These are phyloP conservation scores for Aphanomyces stellatus DNA, from an alignment of 352 stramenopile genomes.

Conservation along the genomic window DNA sequence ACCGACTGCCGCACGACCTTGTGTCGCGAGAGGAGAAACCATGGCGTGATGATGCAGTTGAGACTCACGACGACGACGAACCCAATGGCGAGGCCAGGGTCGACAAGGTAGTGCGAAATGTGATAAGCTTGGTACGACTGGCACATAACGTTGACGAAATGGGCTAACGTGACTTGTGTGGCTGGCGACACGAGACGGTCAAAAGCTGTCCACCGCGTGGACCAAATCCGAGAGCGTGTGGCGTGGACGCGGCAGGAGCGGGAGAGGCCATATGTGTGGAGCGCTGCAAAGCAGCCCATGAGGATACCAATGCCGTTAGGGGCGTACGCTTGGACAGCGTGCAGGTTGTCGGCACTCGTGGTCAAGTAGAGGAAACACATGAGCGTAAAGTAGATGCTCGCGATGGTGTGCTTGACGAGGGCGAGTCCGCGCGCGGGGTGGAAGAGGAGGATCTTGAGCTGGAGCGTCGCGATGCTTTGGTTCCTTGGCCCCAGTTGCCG, in stretches of 20 bases:
- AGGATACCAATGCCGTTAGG: background rate
- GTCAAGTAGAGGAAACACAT: background rate
- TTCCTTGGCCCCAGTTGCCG: background rate
- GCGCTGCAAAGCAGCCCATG: background rate
- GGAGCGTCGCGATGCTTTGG: background rate
- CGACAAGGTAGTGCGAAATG: constrained; percentile 1
- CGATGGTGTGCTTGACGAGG: background rate
- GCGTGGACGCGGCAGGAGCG: background rate
- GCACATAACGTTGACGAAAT: constrained; percentile 1
- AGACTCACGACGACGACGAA: background rate
- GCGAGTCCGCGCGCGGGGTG: background rate
- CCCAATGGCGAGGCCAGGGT: background rate
- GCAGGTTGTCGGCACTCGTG: background rate
- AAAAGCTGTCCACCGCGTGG: background rate
- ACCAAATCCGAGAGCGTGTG: background rate
- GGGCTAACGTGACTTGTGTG: background rate
- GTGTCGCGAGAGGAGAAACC: constrained; percentile 4
- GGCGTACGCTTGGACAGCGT: background rate
- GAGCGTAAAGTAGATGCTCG: background rate
- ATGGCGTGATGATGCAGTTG: background rate
- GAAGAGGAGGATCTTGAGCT: background rate
- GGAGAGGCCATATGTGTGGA: background rate
- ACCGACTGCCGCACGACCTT: background rate
- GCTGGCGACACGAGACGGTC: background rate
- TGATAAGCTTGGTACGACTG: constrained; percentile 15